Base-by-base conservation (phyloP, 768 basidiomycete genomes). In the Hygrophoropsis aurantiaca region DNA sequence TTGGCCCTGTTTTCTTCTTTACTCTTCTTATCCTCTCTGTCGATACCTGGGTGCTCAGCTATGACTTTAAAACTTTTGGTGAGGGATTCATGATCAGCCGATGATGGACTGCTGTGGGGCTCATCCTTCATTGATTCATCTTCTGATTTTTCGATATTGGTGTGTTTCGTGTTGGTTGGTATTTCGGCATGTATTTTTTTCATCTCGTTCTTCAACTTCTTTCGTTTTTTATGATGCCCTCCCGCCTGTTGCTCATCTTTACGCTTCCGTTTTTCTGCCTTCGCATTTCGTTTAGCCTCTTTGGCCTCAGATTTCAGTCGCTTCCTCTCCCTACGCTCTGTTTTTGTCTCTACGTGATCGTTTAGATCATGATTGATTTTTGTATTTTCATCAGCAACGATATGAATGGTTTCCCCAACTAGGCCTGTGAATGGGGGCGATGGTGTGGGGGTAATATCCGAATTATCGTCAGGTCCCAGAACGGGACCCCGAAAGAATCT, bases 401-500 rank as follows among this genome's bases (percentile, higher is more conserved):
- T 16, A 6, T 38, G 36, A 7, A 38, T 9, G 16, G 16, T 16
- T 38, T 38, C 20, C 36, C 16, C 16, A 16, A 38, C 36, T 21
- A 36, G 37, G 46, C 43, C 20, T 15, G 21, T 39, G 40, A 49
- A 40, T 11, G n/a, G 23, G 19, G 5, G 25, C 3, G 33, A 13
- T 0, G 50, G 43, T 5, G 33, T 11, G 4, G 7, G 10, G 7
- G 13, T 13, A 42, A 33, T 40, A 11, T 26, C 19, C 15, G 30
- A 21, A 18, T 53, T 51, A 23, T 25, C 41, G 36, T 77, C 78
- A 19, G 78, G 78, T 2, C 78, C 79, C 15, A 90, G 64, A 26
- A 85, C 69, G 16, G 87, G 82, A 0, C 92, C 94, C 19, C 85
- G 80, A 58, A 86, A 88, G 64, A 97, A 95, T 48, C 75, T 74